A percentile compares a stretch with the other conserved stretches of the same genome.
These are phyloP conservation scores for Westerdykella aurantiaca DNA, from an alignment of 2,329 filamentous ascomycete species.

Conservation along the genomic window DNA sequence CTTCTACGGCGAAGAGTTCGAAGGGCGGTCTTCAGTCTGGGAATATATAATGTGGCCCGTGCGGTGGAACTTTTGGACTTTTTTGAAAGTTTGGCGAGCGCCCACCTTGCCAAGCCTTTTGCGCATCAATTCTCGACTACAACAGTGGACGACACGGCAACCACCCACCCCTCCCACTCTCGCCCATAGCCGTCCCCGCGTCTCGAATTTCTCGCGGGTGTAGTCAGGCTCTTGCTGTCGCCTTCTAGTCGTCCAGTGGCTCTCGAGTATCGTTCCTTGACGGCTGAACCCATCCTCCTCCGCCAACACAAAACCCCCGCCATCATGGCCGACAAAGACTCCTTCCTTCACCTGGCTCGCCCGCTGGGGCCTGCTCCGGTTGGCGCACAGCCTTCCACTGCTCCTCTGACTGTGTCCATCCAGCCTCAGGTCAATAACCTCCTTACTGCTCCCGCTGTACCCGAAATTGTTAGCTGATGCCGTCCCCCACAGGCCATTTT, in stretches of 20 bases:
- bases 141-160: background rate
- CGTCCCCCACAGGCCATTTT: constrained; percentile 51
- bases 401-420: constrained; percentile 88
- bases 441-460: background rate
- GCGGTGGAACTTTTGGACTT: constrained; percentile 6
- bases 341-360: constrained; percentile 90
- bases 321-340: constrained; percentile 78
- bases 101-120: constrained; percentile 30
- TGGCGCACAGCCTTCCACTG: constrained; percentile 76
- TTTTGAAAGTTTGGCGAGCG: constrained; percentile 16
- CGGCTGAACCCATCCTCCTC: background rate
- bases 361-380: constrained; percentile 77
- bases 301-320: constrained; percentile 11
- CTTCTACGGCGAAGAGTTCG: background rate
- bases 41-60: constrained; percentile 23
- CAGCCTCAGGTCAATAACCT: constrained; percentile 74
- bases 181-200: background rate
- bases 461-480: background rate
- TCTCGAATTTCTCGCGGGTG: background rate
- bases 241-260: background rate
- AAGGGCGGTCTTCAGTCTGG: background rate
- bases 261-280: background rate
- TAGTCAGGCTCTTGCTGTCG: too few species aligned
- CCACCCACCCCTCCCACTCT: background rate
- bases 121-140: constrained; percentile 21